A percentile compares a stretch with the other conserved stretches of the same genome.
Evolutionary conservation across 805 yeast genomes (phyloP).

Genomic region (Saturnispora serradocipensis): DNA sequence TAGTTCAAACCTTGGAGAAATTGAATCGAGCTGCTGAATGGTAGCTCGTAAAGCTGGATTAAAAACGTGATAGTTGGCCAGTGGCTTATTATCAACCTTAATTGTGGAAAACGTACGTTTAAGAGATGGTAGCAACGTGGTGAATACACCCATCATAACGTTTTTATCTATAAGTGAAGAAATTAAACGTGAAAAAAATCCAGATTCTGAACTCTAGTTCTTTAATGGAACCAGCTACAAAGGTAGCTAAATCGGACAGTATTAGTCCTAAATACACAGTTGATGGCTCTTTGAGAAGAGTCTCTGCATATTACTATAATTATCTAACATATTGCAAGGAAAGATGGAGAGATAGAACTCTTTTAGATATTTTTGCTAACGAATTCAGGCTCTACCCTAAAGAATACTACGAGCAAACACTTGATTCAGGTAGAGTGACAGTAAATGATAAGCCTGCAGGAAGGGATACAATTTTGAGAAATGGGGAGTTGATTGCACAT

Average conservation of each 20-base stretch:
- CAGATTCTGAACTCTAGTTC: background rate
- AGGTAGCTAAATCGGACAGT: constrained; percentile 2
- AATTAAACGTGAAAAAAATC: background rate
- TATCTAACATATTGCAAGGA: constrained; percentile 85
- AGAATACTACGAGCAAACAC: constrained; percentile 49
- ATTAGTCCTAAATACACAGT: constrained; percentile 32
- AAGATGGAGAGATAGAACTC: constrained; percentile 81
- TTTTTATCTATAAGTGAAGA: background rate
- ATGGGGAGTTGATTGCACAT: constrained; percentile 80
- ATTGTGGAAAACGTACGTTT: constrained; percentile 16
- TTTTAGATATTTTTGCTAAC: constrained; percentile 68
- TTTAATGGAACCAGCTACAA: constrained; percentile 2
- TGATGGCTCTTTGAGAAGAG: constrained; percentile 57
- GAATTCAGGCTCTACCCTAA: constrained; percentile 80
- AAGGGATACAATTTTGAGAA: constrained; percentile 54
- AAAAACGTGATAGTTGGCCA: constrained; percentile 20
- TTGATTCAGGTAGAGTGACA: constrained; percentile 58
- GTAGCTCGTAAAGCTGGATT: constrained; percentile 23
- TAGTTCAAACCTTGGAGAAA: constrained; percentile 62
- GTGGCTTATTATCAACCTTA: constrained; percentile 20
- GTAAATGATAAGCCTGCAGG: constrained; percentile 60
- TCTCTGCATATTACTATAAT: constrained; percentile 80
- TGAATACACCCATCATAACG: constrained; percentile 2
- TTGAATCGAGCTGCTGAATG: constrained; percentile 43
- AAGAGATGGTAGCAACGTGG: background rate